Conservation (phyloP, 257 asterid genomes). For the Gentiana macrophylla region DNA sequence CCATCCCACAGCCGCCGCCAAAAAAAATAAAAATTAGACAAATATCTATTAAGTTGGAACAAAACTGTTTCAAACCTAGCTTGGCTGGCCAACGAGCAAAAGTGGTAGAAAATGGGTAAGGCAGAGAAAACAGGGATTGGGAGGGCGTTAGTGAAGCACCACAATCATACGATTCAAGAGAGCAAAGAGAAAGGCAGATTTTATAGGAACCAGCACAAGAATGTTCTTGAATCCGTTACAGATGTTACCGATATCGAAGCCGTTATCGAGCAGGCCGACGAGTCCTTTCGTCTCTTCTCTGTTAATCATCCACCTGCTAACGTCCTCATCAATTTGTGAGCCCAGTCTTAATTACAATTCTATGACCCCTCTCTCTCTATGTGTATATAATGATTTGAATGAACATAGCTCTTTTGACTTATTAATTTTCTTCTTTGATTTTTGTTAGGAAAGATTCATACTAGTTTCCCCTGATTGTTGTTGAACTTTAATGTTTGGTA, state of each 20-base stretch:
- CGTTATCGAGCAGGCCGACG: conserved; percentile 75
- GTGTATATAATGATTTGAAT: too few relatives aligned
- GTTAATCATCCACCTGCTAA: conserved; percentile 42
- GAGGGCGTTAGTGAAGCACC: conserved; percentile 89
- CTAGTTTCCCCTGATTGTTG: too few relatives aligned
- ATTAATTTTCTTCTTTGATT: too few relatives aligned
- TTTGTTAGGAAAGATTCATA: too few relatives aligned
- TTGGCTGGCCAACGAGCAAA: neutral
- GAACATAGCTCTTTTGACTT: too few relatives aligned
- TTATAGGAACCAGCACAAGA: conserved; percentile 63
- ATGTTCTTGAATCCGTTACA: conserved; percentile 85
- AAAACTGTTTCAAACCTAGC: too few relatives aligned
- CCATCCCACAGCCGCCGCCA: too few relatives aligned
- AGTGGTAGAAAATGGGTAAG: conserved; percentile 39
- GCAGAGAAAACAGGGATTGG: conserved; percentile 69
- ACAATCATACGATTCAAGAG: conserved; percentile 70
- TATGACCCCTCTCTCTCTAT: neutral
- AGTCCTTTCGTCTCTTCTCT: conserved; percentile 67
- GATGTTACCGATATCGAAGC: conserved; percentile 88
- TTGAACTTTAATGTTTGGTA: too few relatives aligned
- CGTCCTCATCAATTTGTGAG: conserved; percentile 57
- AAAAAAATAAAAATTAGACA: too few relatives aligned
- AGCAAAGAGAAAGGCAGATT: conserved; percentile 62
- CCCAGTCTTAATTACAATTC: neutral
- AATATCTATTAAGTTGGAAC: too few relatives aligned